Evolutionary conservation across 176 grass and related monocot species (phyloP).

Genomic region (Sorghum bicolor): Sorghum_bicolor_NCBIv3 NC_012874.2:12743001-12743500

Average conservation of each 20-base stretch:
- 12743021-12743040: not conserved
- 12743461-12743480: not conserved
- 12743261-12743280: not conserved
- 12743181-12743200: constrained; percentile 28
- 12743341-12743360: not conserved
- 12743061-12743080: not conserved
- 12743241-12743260: constrained; percentile 23
- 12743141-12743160: constrained; percentile 18
- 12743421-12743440: not conserved
- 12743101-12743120: not conserved
- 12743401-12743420: constrained; percentile 6
- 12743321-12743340: not conserved
- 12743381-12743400: constrained; percentile 21
- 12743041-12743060: not conserved
- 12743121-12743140: constrained; percentile 17
- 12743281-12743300: not conserved
- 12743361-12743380: not conserved
- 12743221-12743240: constrained; percentile 14
- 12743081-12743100: not conserved
- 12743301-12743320: not conserved
- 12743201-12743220: constrained; percentile 31
- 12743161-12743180: constrained; percentile 17
- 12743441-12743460: not conserved
- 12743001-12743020: not conserved
- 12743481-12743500: not conserved